Evolutionary conservation across 345 rosid genomes (phyloP).

Genomic region (Salix brachista): DNA sequence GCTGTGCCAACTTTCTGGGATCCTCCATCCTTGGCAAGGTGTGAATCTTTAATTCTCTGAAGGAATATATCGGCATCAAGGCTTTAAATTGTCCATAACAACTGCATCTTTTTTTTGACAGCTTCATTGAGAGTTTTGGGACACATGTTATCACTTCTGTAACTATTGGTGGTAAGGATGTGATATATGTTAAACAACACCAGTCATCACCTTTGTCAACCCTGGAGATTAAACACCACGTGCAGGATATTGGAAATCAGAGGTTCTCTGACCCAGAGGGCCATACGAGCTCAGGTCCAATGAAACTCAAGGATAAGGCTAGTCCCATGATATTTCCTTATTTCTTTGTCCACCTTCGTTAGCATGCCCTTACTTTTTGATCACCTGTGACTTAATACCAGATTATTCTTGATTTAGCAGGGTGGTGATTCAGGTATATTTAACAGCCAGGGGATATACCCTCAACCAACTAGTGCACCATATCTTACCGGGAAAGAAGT

Average conservation of each 20-base stretch:
- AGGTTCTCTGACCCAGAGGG: conserved; percentile 46
- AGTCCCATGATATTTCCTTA: conserved; percentile 29
- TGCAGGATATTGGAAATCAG: conserved; percentile 62
- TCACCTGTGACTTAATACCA: not conserved
- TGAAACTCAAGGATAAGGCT: conserved; percentile 64
- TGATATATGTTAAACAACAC: conserved; percentile 67
- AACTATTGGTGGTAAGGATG: conserved; percentile 75
- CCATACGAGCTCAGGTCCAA: conserved; percentile 46
- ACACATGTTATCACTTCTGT: conserved; percentile 66
- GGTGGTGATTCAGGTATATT: conserved; percentile 58
- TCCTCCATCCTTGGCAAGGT: conserved; percentile 64
- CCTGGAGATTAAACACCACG: conserved; percentile 55
- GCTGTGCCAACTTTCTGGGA: conserved; percentile 62
- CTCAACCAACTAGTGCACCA: conserved; percentile 55
- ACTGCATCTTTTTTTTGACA: conserved; percentile 27
- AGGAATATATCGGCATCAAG: conserved; percentile 2
- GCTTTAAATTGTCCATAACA: conserved; percentile 13
- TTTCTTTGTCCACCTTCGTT: not conserved
- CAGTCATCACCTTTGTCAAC: conserved; percentile 57
- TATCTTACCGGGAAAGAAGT: conserved; percentile 68
- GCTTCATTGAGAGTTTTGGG: conserved; percentile 70
- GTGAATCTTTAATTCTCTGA: conserved; percentile 5
- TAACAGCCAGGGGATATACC: conserved; percentile 73
- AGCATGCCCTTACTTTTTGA: not conserved
- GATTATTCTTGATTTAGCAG: conserved; percentile 30